A percentile compares a stretch with the other conserved stretches of the same genome.
Evolutionary conservation across 1,284 basidiomycete genomes (phyloP).

Genomic region (Rhodofomes roseus): DNA sequence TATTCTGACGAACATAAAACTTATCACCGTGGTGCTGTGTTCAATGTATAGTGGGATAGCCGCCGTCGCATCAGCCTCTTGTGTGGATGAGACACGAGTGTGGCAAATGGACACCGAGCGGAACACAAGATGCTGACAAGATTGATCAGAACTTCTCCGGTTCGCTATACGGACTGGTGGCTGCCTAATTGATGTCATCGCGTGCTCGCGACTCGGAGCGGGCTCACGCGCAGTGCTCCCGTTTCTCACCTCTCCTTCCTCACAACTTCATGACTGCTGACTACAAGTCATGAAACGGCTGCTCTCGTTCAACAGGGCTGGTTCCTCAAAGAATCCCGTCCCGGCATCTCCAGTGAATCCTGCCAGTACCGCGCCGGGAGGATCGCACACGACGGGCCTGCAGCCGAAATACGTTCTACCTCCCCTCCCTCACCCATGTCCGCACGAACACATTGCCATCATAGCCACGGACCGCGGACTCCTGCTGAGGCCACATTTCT

Average conservation of each 20-base stretch:
- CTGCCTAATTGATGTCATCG: neutral
- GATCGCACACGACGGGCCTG: conserved; percentile 33
- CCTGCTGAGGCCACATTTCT: conserved; percentile 54
- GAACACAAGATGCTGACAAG: no score
- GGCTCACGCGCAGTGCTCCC: neutral
- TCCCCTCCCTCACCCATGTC: conserved; percentile 67
- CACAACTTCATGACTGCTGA: neutral
- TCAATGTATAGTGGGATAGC: neutral
- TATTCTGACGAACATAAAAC: no score
- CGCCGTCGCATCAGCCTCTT: neutral
- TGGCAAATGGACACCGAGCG: no score
- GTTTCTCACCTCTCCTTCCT: neutral
- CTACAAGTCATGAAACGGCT: conserved; percentile 25
- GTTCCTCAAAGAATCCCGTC: conserved; percentile 8
- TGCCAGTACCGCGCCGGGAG: conserved; percentile 11
- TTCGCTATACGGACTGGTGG: neutral
- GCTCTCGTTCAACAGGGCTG: conserved; percentile 21
- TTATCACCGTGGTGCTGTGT: no score
- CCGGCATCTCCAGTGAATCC: conserved; percentile 17
- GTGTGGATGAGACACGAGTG: neutral
- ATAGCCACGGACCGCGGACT: conserved; percentile 57
- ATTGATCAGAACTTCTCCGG: neutral
- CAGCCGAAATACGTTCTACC: conserved; percentile 62
- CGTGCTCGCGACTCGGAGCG: neutral
- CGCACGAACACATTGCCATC: conserved; percentile 62